phyloP scores from a whole-genome alignment of 768 basidiomycete genomes.

The Calocybe cyanea region DNA sequence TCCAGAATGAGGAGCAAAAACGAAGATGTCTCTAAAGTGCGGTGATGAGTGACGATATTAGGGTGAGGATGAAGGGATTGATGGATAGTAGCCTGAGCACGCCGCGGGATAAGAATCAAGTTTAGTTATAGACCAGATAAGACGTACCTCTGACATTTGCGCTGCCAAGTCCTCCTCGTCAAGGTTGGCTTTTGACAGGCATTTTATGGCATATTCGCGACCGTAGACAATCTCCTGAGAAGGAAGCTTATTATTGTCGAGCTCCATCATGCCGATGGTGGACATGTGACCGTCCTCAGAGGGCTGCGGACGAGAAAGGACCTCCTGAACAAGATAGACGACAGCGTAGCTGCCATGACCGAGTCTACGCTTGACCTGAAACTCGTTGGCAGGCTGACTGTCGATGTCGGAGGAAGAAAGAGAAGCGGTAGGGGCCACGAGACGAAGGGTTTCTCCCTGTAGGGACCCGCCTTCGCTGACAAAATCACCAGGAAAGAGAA shows the following conservation, averaged over 20 bases:
- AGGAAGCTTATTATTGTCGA: slow-evolving; percentile 35
- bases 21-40: slow-evolving; percentile 87
- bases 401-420: slow-evolving; percentile 27
- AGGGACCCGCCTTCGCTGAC: slow-evolving; percentile 66
- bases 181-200: slow-evolving; percentile 91
- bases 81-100: slow-evolving; percentile 82
- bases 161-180: slow-evolving; percentile 82
- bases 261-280: slow-evolving; percentile 51
- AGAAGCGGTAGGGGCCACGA: slow-evolving; percentile 38
- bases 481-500: slow-evolving; percentile 68
- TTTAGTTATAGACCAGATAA: slow-evolving; percentile 3
- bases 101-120: slow-evolving; percentile 10
- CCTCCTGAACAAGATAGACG: slow-evolving; percentile 87
- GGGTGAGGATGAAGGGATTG: slow-evolving; percentile 86
- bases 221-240: slow-evolving; percentile 54
- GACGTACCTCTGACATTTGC: slow-evolving; percentile 83
- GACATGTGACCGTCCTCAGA: slow-evolving; percentile 58
- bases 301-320: slow-evolving; percentile 44
- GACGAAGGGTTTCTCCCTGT: slow-evolving; percentile 62
- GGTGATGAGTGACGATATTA: slow-evolving; percentile 93
- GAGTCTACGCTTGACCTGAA: slow-evolving; percentile 81
- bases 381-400: slow-evolving; percentile 55
- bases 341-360: slow-evolving; percentile 92
- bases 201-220: slow-evolving; percentile 91
- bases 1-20: slow-evolving; percentile 93